Conservation (phyloP, 208 protist species). For the Trypanosoma vivax region DNA sequence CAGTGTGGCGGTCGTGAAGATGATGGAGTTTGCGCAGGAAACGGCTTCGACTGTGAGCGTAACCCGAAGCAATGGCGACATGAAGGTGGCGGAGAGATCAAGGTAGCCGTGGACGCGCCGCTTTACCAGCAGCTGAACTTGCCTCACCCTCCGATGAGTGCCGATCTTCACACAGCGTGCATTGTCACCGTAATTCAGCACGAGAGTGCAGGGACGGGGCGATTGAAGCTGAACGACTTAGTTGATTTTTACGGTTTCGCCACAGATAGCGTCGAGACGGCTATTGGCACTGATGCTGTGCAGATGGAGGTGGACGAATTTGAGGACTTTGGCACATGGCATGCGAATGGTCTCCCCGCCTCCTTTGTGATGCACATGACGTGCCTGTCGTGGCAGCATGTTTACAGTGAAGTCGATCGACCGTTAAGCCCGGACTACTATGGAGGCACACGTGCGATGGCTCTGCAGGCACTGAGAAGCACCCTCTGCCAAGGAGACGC, state of each 20-base stretch:
- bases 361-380: constrained; percentile 46
- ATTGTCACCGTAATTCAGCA: constrained; percentile 31
- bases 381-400: constrained; percentile 16
- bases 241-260: constrained; percentile 77
- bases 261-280: constrained; percentile 25
- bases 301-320: constrained; percentile 32
- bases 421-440: constrained; percentile 5
- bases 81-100: not conserved
- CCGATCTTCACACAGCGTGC: constrained; percentile 23
- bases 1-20: not conserved
- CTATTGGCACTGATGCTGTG: not conserved
- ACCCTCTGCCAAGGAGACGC: constrained; percentile 48
- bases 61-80: constrained; percentile 1
- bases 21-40: not conserved
- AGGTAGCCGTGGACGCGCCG: not conserved
- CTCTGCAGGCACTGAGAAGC: constrained; percentile 19
- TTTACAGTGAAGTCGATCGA: constrained; percentile 20
- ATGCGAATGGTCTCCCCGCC: constrained; percentile 32
- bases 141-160: constrained; percentile 22
- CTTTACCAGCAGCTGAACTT: constrained; percentile 24
- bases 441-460: constrained; percentile 8
- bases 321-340: constrained; percentile 40
- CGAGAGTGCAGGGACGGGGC: not conserved
- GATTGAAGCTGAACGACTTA: constrained; percentile 55
- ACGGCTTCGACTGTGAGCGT: not conserved